Evolutionary conservation across 805 yeast species (phyloP).

Genomic region (Yarrowia bubula): DNA sequence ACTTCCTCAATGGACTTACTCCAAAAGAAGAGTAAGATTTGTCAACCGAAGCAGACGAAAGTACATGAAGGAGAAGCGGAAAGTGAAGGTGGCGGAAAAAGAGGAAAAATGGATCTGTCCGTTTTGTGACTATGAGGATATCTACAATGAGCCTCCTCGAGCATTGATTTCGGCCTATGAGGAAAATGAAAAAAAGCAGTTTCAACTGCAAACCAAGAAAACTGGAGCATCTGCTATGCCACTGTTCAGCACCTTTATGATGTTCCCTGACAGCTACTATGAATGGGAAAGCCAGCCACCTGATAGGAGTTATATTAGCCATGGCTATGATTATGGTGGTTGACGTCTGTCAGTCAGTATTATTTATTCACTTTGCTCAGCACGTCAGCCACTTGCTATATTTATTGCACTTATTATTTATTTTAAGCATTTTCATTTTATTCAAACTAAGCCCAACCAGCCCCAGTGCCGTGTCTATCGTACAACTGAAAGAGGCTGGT

Average conservation of each 20-base stretch:
- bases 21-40: not conserved
- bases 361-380: not conserved
- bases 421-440: no score
- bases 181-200: not conserved
- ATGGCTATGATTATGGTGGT: not conserved
- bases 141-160: not conserved
- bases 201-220: not conserved
- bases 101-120: not conserved
- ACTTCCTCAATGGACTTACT: not conserved
- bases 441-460: no score
- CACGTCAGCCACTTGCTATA: not conserved
- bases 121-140: constrained; percentile 1
- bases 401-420: not conserved
- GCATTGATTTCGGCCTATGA: not conserved
- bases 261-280: not conserved
- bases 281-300: not conserved
- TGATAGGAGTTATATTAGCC: not conserved
- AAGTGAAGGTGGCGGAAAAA: not conserved
- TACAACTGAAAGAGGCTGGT: no score
- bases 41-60: constrained; percentile 6
- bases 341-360: not conserved
- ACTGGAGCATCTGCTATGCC: not conserved
- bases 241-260: not conserved
- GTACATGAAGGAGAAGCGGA: constrained; percentile 1
- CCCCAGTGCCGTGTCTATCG: no score